These are phyloP conservation scores for Paracoccidioides brasiliensis DNA, from an alignment of 2,329 filamentous ascomycete species.

Conservation along the genomic window DNA sequence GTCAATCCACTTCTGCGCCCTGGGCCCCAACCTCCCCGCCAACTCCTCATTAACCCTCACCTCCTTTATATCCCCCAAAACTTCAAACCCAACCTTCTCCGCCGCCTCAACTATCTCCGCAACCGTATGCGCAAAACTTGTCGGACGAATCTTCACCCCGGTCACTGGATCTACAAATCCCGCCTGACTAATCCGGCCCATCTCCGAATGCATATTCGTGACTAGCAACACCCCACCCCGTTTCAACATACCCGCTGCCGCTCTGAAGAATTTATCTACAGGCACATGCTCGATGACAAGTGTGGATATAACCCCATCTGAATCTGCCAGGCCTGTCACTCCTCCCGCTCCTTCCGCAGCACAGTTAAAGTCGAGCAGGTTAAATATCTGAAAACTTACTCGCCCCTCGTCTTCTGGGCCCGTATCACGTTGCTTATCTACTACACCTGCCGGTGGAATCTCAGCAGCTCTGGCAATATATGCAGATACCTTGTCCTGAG, in stretches of 20 bases:
- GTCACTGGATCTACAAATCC: conserved; percentile 45
- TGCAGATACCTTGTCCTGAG: conserved; percentile 26
- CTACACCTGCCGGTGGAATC: background rate
- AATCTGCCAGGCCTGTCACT: conserved; percentile 16
- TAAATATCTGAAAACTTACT: conserved; percentile 19
- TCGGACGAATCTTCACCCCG: conserved; percentile 45
- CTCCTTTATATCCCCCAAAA: conserved; percentile 32
- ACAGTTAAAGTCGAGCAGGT: conserved; percentile 23
- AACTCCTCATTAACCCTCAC: conserved; percentile 39
- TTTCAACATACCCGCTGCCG: conserved; percentile 32
- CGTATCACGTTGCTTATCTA: background rate
- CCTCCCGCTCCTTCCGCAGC: background rate
- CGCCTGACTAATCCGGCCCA: conserved; percentile 47
- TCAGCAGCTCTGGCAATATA: background rate
- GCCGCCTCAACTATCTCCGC: conserved; percentile 37
- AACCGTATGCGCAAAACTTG: conserved; percentile 45
- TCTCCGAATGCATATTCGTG: conserved; percentile 58
- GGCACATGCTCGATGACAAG: conserved; percentile 54
- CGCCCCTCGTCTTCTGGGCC: background rate
- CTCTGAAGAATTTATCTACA: conserved; percentile 43
- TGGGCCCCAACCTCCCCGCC: conserved; percentile 45
- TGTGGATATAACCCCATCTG: conserved; percentile 43
- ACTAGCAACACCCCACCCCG: conserved; percentile 41
- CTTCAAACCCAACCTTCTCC: conserved; percentile 34
- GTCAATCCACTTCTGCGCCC: conserved; percentile 51